Percentiles rank a stretch among this genome's conserved stretches.
Conservation (phyloP, 768 basidiomycete genomes). For the Naganishia kalamii region DNA sequence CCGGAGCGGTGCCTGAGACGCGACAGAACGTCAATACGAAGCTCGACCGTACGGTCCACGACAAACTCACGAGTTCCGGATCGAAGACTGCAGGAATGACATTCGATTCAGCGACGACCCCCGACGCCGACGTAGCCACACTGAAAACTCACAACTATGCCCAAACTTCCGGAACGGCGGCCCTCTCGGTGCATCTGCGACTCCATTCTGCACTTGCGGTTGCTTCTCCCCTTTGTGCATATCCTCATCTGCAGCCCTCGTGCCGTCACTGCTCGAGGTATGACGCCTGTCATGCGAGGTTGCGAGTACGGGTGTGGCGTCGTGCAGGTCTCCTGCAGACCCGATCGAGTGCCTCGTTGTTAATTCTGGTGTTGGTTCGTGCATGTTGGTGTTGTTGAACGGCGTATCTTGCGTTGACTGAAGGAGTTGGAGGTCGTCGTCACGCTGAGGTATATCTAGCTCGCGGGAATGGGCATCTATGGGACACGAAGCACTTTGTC, state of each 20-base stretch:
- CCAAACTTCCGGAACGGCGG: slow-evolving; percentile 5
- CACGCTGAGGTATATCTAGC: no score
- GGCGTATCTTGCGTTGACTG: no score
- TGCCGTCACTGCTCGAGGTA: slow-evolving; percentile 1
- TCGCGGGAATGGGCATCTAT: no score
- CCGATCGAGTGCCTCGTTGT: background rate
- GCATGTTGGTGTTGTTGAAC: background rate
- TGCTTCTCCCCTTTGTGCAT: background rate
- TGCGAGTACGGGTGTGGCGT: background rate
- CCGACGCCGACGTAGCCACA: no score
- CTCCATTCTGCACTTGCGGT: background rate
- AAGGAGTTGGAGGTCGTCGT: no score
- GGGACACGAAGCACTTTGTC: no score
- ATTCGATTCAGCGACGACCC: background rate
- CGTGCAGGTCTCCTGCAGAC: slow-evolving; percentile 6
- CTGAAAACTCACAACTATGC: background rate
- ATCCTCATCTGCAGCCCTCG: background rate
- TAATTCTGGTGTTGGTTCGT: background rate
- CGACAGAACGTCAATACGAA: background rate
- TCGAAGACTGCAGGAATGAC: slow-evolving; percentile 11
- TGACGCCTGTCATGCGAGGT: background rate
- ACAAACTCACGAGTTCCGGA: slow-evolving; percentile 15
- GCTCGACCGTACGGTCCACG: background rate
- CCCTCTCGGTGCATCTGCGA: background rate
- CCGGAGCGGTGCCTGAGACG: slow-evolving; percentile 11